Base-by-base conservation (phyloP, 345 rosid species). In the Aquilaria sinensis region DNA sequence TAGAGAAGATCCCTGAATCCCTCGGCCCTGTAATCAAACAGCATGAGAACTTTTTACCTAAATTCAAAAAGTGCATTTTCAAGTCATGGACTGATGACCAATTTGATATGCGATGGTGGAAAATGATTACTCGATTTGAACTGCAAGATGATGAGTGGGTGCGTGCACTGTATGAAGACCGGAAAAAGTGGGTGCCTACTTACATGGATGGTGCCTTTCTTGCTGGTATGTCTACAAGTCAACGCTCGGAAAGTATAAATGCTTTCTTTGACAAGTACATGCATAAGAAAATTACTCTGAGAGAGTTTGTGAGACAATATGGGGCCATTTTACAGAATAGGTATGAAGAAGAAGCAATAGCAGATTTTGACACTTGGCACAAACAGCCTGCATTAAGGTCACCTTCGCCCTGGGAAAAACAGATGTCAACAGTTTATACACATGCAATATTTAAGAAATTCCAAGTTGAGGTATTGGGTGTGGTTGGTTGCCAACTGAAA, bases 341-440 rank as follows among this genome's bases (percentile, higher is more conserved):
- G 55, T 78, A 85, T 34, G 90, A 85, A 59, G 90, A 85, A 60
- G 90, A 85, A 71, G 80, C 87, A 23, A 66, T 78, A 67, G 90
- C 87, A 65, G 90, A 85, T 76, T 82, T 80, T 32, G 90, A 82
- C 61, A 85, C 87, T 11, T 76, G 81, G 75, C 80, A 82, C 73
- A 82, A 80, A 63, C 90, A 80, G 53, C 85, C 85, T 50, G 72
- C 90, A 43, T 60, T 85, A 70, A 85, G 75, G 72, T 85, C 90
- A 72, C 85, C 90, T 23, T 85, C 90, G 0, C 90, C 90, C 2
- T 78, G 82, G 87, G 90, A 85, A 65, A 85, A 85, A 70, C 82
- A 76, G 53, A 76, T 85, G 76, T 82, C 87, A 41, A 70, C 74
- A 29, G 67, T 80, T 32, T 85, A 82, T 65, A 82, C 90, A 2